A percentile compares a stretch with the other conserved stretches of the same genome.
Conservation (phyloP, 805 yeast species). For the Saccharomycopsis sp. region DNA sequence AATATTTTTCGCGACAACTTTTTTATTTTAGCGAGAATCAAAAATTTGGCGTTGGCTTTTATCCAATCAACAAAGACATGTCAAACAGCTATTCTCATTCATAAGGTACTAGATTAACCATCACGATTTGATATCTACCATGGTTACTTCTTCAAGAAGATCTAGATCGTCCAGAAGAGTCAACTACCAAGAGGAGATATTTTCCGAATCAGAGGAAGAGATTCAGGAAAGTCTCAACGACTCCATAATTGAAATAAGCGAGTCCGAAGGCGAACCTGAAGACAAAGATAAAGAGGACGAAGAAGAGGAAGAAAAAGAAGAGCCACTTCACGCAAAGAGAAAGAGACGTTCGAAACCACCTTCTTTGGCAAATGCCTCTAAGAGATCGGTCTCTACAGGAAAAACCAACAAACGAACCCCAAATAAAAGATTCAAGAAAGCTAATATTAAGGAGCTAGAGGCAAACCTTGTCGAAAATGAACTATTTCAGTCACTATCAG, state of each 20-base stretch:
- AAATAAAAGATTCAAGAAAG: background rate
- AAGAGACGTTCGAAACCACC: background rate
- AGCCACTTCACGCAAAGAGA: background rate
- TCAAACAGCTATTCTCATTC: too few species aligned
- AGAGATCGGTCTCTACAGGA: background rate
- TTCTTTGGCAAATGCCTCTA: background rate
- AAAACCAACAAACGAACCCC: background rate
- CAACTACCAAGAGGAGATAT: background rate
- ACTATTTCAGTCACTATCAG: slow-evolving; percentile 45
- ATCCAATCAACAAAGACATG: too few species aligned
- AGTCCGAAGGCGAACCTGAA: background rate
- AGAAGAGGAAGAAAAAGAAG: background rate
- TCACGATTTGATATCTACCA: background rate
- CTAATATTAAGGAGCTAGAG: slow-evolving; percentile 13
- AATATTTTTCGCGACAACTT: background rate
- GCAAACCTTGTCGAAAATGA: slow-evolving; percentile 38
- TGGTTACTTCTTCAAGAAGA: background rate
- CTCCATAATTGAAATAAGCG: background rate
- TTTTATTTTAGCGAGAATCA: too few species aligned
- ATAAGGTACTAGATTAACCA: too few species aligned
- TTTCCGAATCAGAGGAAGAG: background rate
- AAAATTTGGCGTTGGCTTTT: too few species aligned
- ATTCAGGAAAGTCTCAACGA: background rate
- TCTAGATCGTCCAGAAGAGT: background rate
- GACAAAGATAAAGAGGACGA: background rate